Evolutionary conservation across 1,284 basidiomycete genomes (phyloP).

Genomic region (Cutaneotrichosporon sp.): DNA sequence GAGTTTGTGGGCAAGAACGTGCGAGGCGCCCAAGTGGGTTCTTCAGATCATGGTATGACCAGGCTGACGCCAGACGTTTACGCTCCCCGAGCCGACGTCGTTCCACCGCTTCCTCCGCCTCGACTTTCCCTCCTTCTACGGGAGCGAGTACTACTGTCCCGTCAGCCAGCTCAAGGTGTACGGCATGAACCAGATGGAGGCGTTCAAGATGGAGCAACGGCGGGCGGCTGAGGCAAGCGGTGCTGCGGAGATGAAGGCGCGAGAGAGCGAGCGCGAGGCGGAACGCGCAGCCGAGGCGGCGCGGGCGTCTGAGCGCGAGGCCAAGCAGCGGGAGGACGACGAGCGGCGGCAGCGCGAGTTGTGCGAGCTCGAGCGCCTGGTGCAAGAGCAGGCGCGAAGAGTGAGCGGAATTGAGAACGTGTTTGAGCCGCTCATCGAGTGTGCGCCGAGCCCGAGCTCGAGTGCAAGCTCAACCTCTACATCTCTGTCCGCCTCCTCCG

Average conservation of each 20-base stretch:
- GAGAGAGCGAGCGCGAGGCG: constrained; percentile 28
- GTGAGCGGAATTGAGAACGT: constrained; percentile 18
- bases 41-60: background rate
- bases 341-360: constrained; percentile 37
- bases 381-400: constrained; percentile 39
- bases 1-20: constrained; percentile 83
- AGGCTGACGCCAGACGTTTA: constrained; percentile 65
- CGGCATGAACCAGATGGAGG: constrained; percentile 93
- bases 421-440: constrained; percentile 15
- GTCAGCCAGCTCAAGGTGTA: constrained; percentile 90
- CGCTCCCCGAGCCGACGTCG: constrained; percentile 61
- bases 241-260: constrained; percentile 35
- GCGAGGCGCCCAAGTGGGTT: constrained; percentile 81
- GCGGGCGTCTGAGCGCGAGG: constrained; percentile 29
- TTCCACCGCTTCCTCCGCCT: constrained; percentile 94
- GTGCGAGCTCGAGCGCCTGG: constrained; percentile 40
- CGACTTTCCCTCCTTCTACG: constrained; percentile 91
- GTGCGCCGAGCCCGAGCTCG: constrained; percentile 5
- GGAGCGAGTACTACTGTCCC: constrained; percentile 94
- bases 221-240: constrained; percentile 28
- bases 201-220: constrained; percentile 81
- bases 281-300: constrained; percentile 37
- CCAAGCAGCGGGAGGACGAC: constrained; percentile 31
- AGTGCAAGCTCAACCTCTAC: background rate
- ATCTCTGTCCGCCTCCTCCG: background rate